Base-by-base conservation (phyloP, 805 yeast genomes). In the Cyberlindnera saturnus region DNA sequence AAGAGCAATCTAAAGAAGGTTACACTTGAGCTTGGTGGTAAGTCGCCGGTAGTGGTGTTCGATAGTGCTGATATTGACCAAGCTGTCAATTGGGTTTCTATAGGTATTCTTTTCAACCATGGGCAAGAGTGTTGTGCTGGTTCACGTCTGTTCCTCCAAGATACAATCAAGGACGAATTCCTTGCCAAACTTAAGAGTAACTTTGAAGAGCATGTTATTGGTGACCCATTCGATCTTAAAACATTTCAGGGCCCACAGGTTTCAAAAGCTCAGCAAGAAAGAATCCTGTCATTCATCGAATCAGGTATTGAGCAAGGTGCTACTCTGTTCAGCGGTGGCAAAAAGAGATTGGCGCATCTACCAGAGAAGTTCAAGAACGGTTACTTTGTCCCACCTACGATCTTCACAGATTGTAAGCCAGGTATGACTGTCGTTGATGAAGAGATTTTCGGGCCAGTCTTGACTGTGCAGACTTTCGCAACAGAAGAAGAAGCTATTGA, bases 401-500 rank as follows among this genome's bases (percentile, higher is more conserved):
- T 86, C 37, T 85, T 86, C 53, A 73, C 80, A 23, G 84, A 83
- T 53, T 86, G 83, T 40, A 70, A 66, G 39, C 81, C 81, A 50
- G 60, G 71, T 32, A 79, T 81, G 78, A 69, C 74, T 46, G 76
- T 86, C 41, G 82, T 81, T 39, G 71, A 72, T 51, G 95, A 86
- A 62, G 95, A 86, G 63, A 85, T 86, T 45, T 86, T 86, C 61
- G 95, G 95, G 19, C 95, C 95, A 15, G 95, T 86, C 26, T 86
- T 81, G 20, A 69, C 79, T 5, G 68, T 82, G 30, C 78, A 82
- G 43, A 76, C 75, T 62, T 86, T 86, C 65, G 58, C 67, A 31
- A 66, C 78, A 30, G 82, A 79, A 50, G 82, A 77, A 42, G 89
- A 86, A 47, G 95, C 77, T 10, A 49, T 86, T 19, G 67, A 62